Percentiles rank a stretch among this genome's conserved stretches.
These are phyloP conservation scores for Chrysophaeum taylorii DNA, from an alignment of 352 stramenopile genomes.

Conservation along the genomic window DNA sequence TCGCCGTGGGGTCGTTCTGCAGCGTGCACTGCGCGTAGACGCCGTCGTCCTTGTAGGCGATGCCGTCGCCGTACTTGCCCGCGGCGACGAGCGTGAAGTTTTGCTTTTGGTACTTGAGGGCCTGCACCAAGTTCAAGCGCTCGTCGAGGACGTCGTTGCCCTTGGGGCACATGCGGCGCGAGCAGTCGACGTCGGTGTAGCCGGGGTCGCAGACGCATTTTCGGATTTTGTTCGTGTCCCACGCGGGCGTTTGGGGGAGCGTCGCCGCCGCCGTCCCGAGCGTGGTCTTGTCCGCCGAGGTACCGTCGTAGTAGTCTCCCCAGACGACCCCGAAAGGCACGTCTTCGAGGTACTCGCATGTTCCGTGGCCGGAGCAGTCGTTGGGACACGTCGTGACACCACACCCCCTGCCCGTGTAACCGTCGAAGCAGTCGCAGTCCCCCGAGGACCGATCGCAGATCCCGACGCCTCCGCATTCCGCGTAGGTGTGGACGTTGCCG, in stretches of 20 bases:
- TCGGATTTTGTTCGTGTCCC: conserved; percentile 36
- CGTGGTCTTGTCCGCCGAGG: conserved; percentile 30
- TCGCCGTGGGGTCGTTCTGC: background rate
- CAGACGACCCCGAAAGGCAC: conserved; percentile 42
- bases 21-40: conserved; percentile 18
- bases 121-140: conserved; percentile 24
- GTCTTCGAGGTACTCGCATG: conserved; percentile 50
- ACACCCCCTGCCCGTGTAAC: conserved; percentile 50
- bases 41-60: background rate
- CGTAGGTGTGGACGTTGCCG: conserved; percentile 40
- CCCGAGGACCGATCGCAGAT: conserved; percentile 11
- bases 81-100: conserved; percentile 34
- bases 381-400: conserved; percentile 37
- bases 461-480: conserved; percentile 33
- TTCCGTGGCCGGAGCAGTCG: conserved; percentile 47
- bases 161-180: conserved; percentile 58
- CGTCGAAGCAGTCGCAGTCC: conserved; percentile 19
- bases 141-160: conserved; percentile 60
- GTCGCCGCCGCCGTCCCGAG: conserved; percentile 16
- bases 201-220: conserved; percentile 65
- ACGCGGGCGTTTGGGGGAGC: conserved; percentile 3
- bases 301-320: conserved; percentile 44
- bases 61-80: conserved; percentile 22
- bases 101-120: conserved; percentile 36
- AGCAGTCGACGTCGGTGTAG: conserved; percentile 71